Base-by-base conservation (phyloP, 495 filamentous ascomycete genomes). In the Trichodelitschia bisporula region DNA sequence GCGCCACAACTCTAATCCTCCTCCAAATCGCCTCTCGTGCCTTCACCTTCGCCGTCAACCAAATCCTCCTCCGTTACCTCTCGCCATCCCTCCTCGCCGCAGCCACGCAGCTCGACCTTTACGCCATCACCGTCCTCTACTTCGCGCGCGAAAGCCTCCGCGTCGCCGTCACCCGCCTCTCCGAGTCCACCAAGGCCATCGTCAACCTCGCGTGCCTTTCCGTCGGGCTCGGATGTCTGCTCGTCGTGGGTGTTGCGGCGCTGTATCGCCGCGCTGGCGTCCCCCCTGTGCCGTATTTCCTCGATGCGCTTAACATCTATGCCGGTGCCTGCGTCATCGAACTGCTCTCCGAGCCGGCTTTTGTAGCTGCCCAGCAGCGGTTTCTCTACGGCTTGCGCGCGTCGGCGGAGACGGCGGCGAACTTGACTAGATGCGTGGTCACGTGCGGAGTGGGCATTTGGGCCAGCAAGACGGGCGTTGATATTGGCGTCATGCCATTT, bases 101-200 rank as follows among this genome's bases (percentile, higher is more conserved):
- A 17, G 75, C 82, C 1, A 66, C 79, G 2, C 89, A 91, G 46
- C 62, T 95, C 3, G 86, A 99, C 36, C 64, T 95, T 1, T 91
- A 76, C 48, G 77, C 77, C 34, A 70, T 83, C 18, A 72, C 77
- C 2, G 69, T 89, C 8, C 57, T 95, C 2, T 92, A 80, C 47
- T 95, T 95, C 39, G 76, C 86, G 0, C 61, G 86, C 18, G 86
- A 99, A 51, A 77, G 72, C 32, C 53, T 95, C 25, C 65, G 86
- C 12, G 68, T 80, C 15, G 80, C 82, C 2, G 62, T 90, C 20
- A 83, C 92, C 48, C 62, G 84, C 35, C 75, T 90, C 17, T 48
- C 58, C 16, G 35, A 36, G 28, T 18, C 39, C 18, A 35, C 41
- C 17, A 43, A 95, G 41, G 65, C 73, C 4, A 68, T 83, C 30